phyloP scores from a whole-genome alignment of 2,329 filamentous ascomycete genomes.

The Penicillium sp. region DNA sequence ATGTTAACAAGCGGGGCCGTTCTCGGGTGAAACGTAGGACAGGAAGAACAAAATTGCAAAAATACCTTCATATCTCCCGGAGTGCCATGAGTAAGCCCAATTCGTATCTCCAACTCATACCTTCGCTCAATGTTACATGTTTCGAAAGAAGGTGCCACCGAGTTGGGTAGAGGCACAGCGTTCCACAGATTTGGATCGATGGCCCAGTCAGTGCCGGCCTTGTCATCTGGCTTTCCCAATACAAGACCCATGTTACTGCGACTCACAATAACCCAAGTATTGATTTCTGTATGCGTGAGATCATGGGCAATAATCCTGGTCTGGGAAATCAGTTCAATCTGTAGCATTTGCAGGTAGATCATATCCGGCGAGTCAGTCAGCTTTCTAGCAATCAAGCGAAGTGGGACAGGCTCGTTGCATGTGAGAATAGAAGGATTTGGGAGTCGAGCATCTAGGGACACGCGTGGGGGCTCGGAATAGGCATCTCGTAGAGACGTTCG shows the following conservation, averaged over 20 bases:
- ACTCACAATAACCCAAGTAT: constrained; percentile 73
- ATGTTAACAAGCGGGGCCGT: neutral
- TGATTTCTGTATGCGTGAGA: constrained; percentile 66
- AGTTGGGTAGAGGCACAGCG: constrained; percentile 71
- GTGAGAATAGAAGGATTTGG: constrained; percentile 87
- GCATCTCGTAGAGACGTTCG: constrained; percentile 34
- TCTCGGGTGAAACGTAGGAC: neutral
- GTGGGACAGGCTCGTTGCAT: constrained; percentile 80
- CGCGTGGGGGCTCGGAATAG: constrained; percentile 49
- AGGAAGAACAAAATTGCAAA: neutral
- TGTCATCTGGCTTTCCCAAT: constrained; percentile 58
- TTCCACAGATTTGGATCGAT: constrained; percentile 74
- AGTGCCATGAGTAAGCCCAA: constrained; percentile 74
- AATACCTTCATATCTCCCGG: constrained; percentile 52
- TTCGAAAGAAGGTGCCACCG: constrained; percentile 79
- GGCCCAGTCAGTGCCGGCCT: constrained; percentile 66
- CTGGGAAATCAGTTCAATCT: constrained; percentile 77
- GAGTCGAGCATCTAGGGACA: constrained; percentile 78
- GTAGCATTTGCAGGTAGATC: constrained; percentile 73
- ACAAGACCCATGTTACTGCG: constrained; percentile 70
- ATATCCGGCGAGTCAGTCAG: constrained; percentile 66
- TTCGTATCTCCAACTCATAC: constrained; percentile 80
- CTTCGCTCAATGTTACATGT: constrained; percentile 82
- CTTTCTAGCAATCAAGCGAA: constrained; percentile 78
- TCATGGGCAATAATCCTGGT: constrained; percentile 80